Evolutionary conservation across 192 early-diverging fungal species (phyloP), one percentile per base, ranked within the genome.

Genomic region (Backusella parvicylindrica): DNA sequence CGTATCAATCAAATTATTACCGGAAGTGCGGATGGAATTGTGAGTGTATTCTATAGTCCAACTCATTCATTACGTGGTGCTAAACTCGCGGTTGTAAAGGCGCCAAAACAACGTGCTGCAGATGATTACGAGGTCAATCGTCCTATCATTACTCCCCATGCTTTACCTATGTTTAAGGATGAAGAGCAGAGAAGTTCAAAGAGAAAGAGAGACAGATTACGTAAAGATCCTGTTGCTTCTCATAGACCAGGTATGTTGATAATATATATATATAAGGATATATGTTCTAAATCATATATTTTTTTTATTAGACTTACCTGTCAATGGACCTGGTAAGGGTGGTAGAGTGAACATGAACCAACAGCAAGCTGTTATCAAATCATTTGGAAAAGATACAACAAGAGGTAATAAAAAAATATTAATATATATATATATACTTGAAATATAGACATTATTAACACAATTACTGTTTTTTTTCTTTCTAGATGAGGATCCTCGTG

Each of bases 401-500:
- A 79, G 84, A 86, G 84, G 84, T 84, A 76, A 53, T 5, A n/a
- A n/a, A n/a, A n/a, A n/a, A n/a, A n/a, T n/a, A n/a, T n/a, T n/a
- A n/a, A n/a, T n/a, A n/a, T n/a, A n/a, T n/a, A 23, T 16, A 36
- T 32, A 40, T 15, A 30, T 64, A 32, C 2, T 30, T 30, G 5
- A 6, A 63, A 5, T 37, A 3, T 63, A 66, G 40, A 36, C 18
- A 63, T 64, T 23, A 15, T 3, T 41, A 16, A 41, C 40, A 41
- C 13, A 41, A 11, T 13, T 12, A 41, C 12, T n/a, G n/a, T n/a
- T n/a, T n/a, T n/a, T n/a, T n/a, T 31, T 36, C 60, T 35, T 30
- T 41, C 12, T 91, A 63, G 93, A 95, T 71, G 95, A 96, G 72
- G 97, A 99, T 84, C 97, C 97, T 12, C 84, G 97, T 63, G 96